These are phyloP conservation scores for Cydonia oblonga DNA, from an alignment of 331 rosid genomes.

Conservation along the genomic window DNA sequence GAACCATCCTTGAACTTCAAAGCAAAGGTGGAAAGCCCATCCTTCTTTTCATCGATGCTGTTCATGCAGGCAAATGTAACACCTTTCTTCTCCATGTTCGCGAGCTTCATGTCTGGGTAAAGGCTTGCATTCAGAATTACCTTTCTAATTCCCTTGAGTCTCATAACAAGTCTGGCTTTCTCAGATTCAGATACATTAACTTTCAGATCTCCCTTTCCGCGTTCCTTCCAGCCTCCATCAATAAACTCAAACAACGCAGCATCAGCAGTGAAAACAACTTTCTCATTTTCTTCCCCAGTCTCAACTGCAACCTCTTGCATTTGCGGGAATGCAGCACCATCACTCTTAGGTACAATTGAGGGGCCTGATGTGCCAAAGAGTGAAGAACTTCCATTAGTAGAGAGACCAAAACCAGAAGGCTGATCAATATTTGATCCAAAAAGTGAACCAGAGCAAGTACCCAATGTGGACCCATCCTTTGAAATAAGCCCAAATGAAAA, in stretches of 20 bases:
- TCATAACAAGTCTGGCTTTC: constrained; percentile 72
- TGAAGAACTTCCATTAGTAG: constrained; percentile 59
- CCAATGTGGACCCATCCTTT: constrained; percentile 38
- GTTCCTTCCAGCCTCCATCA: constrained; percentile 87
- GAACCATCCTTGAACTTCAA: constrained; percentile 81
- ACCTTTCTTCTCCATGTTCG: constrained; percentile 85
- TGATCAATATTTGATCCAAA: constrained; percentile 39
- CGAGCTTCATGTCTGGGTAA: constrained; percentile 79
- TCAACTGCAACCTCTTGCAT: constrained; percentile 78
- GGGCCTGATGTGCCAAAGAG: constrained; percentile 42
- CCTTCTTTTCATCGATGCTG: constrained; percentile 62
- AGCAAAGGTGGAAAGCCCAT: constrained; percentile 72
- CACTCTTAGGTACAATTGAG: constrained; percentile 43
- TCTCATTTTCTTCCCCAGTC: constrained; percentile 93
- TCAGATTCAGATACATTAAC: constrained; percentile 52
- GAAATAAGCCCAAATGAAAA: constrained; percentile 68
- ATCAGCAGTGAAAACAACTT: constrained; percentile 58
- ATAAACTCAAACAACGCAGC: constrained; percentile 63
- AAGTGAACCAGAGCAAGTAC: constrained; percentile 36
- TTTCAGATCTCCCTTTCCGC: constrained; percentile 92
- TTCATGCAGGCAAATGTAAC: constrained; percentile 92
- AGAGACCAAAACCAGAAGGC: constrained; percentile 57
- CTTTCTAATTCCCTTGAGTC: constrained; percentile 72
- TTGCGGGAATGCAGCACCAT: constrained; percentile 43
- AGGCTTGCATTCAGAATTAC: constrained; percentile 79